phyloP scores from a whole-genome alignment of 768 basidiomycete species.

The Trametes coccinea region DNA sequence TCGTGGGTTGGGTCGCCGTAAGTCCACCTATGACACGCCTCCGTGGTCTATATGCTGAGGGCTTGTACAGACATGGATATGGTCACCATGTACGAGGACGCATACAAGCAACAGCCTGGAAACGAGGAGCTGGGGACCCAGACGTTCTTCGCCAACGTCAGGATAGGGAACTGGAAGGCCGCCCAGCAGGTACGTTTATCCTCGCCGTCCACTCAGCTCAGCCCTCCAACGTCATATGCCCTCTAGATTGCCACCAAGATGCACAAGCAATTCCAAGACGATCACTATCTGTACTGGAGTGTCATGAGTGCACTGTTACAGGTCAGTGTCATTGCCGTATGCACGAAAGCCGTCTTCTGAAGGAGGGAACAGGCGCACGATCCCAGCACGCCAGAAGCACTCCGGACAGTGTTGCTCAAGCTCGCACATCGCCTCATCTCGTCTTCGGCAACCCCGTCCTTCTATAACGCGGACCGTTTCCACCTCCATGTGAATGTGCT shows the following conservation, averaged over 20 bases:
- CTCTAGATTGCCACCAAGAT: conserved; percentile 75
- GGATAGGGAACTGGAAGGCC: conserved; percentile 80
- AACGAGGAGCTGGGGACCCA: conserved; percentile 86
- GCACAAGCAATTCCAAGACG: conserved; percentile 82
- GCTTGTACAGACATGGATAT: conserved; percentile 63
- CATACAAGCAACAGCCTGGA: conserved; percentile 74
- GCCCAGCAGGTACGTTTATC: conserved; percentile 65
- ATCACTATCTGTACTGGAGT: conserved; percentile 82
- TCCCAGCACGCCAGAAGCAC: conserved; percentile 53
- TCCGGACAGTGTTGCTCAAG: conserved; percentile 70
- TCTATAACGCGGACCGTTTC: conserved; percentile 71
- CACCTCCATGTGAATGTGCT: conserved; percentile 74
- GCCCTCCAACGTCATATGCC: background rate
- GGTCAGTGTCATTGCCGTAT: conserved; percentile 37
- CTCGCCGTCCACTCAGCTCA: background rate
- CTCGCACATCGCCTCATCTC: conserved; percentile 75
- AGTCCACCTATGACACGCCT: conserved; percentile 20
- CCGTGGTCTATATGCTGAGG: background rate
- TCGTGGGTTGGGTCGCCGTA: conserved; percentile 71
- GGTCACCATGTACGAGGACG: conserved; percentile 83
- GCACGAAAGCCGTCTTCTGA: background rate
- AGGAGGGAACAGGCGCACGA: conserved; percentile 60
- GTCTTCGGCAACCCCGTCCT: conserved; percentile 62
- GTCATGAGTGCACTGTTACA: conserved; percentile 80
- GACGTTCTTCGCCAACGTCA: conserved; percentile 82